Base-by-base conservation (phyloP, 176 grass and related monocot genomes). In the Carex myosuroides region DNA sequence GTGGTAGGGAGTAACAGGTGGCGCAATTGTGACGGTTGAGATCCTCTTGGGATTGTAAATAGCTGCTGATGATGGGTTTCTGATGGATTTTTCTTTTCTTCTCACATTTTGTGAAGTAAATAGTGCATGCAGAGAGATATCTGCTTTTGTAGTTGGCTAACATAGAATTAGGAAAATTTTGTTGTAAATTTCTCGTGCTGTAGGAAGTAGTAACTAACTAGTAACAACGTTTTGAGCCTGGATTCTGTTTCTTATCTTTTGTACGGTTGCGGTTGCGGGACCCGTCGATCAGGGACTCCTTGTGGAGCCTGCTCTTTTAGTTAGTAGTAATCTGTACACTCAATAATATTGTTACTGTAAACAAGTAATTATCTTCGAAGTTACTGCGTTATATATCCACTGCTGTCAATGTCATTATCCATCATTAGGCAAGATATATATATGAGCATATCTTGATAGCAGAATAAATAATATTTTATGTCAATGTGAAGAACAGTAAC, bases 1-100 rank as follows among this genome's bases (percentile, higher is more conserved):
- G 1, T 94, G 92, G 88, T 90, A 85, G 33, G 16, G 1, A 39
- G 46, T 16, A 8, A 80, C 22, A 26, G 17, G 35, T 66, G 57
- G n/a, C 42, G 10, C 32, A 20, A 64, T 63, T 24, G 17, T 2
- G 55, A 64, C 12, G 79, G 33, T 39, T 22, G 37, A 62, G 80
- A 64, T 52, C 5, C 29, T 3, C 16, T 30, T 10, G 8, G 22
- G 57, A 61, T 26, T 81, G 57, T 60, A 13, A 60, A 59, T 81
- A 64, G 56, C 17, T 81, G 18, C 4, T 74, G 32, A 64, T 75
- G 7, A 63, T 57, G 55, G 18, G 55, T 4, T 20, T 57, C 18
- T 52, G 26, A 54, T 61, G 77, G 8, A 12, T 41, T 80, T 80
- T 80, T 80, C 14, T 80, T 80, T 59, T 60, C 33, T 59, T 60